phyloP scores from a whole-genome alignment of 148 eudicot species.

The Salicornia ramosissima region DNA sequence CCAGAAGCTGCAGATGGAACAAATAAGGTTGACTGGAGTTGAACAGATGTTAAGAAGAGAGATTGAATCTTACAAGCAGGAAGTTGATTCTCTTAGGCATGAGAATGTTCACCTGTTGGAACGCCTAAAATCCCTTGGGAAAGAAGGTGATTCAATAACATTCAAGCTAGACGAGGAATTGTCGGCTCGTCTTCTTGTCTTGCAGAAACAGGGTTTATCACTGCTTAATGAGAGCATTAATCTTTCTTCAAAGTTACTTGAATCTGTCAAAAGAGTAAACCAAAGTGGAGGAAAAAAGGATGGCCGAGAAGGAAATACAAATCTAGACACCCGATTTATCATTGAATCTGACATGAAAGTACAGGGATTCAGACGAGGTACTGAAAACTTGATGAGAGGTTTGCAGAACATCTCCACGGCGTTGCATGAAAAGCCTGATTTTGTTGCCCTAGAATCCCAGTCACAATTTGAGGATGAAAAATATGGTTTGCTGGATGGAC shows the following conservation, averaged over 20 bases:
- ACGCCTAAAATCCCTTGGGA: constrained; percentile 52
- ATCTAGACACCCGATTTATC: constrained; percentile 48
- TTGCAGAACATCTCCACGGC: constrained; percentile 44
- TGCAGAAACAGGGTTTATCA: constrained; percentile 61
- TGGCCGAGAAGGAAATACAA: constrained; percentile 20
- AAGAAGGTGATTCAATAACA: constrained; percentile 44
- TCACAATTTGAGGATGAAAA: constrained; percentile 26
- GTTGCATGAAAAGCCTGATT: constrained; percentile 48
- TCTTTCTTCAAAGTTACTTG: constrained; percentile 58
- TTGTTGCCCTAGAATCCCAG: constrained; percentile 31
- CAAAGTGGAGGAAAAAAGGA: constrained; percentile 34
- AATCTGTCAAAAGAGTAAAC: constrained; percentile 49
- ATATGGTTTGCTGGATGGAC: constrained; percentile 25
- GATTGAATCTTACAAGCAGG: constrained; percentile 55
- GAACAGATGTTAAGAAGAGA: constrained; percentile 78
- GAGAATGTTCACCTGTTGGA: constrained; percentile 72
- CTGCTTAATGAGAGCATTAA: constrained; percentile 51
- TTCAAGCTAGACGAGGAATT: constrained; percentile 74
- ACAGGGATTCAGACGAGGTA: constrained; percentile 68
- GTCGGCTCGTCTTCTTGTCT: constrained; percentile 42
- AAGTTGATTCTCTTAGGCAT: constrained; percentile 67
- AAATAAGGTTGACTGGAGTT: constrained; percentile 64
- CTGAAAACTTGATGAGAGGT: constrained; percentile 49
- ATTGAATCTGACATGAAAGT: constrained; percentile 72
- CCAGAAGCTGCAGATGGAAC: constrained; percentile 69